Evolutionary conservation across 2,329 filamentous ascomycete species (phyloP), one percentile per base, ranked within the genome.

Genomic region (Daldinia sp.): DNA sequence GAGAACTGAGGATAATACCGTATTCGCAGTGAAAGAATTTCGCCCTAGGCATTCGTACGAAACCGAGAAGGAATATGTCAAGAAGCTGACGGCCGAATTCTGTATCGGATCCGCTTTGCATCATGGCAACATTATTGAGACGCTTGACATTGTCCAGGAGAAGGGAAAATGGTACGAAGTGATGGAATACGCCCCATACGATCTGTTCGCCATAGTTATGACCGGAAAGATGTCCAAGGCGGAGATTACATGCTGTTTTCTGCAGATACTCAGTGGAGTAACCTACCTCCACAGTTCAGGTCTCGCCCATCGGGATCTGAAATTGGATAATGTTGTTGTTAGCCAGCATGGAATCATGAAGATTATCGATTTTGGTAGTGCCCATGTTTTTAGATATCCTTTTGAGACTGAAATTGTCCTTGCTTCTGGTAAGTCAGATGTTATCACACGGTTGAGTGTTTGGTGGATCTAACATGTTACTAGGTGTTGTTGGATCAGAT

Each of bases 281-380:
- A 93, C 93, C 10, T 99, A 98, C 79, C 83, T 99, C 68, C 96
- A 99, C 80, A 92, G 92, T 78, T 96, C 98, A 89, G 96, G 96
- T 2, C 84, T 99, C 59, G 94, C 96, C 10, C 96, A 99, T 81
- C 90, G 96, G 50, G 96, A 99, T 84, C 78, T 99, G 75, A 99
- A 99, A 82, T 82, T 99, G 74, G 96, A 99, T 82, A 99, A 99
- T 74, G 96, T 99, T 20, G 96, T 99, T 30, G 94, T 99, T 67
- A 98, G 94, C 77, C 93, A 97, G 77, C 89, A 92, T 76, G 96
- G 96, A 1, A 98, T 99, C 75, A 97, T 99, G 94, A 99, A 99
- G 81, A 92, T 99, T 72, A 99, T 99, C 76, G 96, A 99, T 80
- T 99, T 99, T 81, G 96, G 96, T 28, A 98, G 94, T 82, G 95